phyloP scores from a whole-genome alignment of 306 rosid species.

The Canavalia gladiata region DNA sequence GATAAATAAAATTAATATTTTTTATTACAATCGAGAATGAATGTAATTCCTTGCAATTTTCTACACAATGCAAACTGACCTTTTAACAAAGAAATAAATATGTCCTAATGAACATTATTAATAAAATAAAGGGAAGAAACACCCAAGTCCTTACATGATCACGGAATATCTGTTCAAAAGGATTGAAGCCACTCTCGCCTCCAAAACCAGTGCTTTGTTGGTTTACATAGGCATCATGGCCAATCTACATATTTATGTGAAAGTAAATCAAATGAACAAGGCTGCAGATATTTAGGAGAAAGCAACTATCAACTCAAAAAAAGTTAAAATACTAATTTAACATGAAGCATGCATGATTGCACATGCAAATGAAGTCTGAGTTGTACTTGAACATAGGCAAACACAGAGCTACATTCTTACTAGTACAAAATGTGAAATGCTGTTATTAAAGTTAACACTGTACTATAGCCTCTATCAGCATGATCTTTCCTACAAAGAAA shows the following conservation, averaged over 20 bases:
- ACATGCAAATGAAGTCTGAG: slow-evolving; percentile 15
- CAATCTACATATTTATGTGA: slow-evolving; percentile 64
- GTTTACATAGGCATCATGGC: slow-evolving; percentile 79
- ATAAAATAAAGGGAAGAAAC: slow-evolving; percentile 19
- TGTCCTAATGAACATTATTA: slow-evolving; percentile 18
- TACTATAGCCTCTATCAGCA: neutral
- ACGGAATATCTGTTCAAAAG: slow-evolving; percentile 71
- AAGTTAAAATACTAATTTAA: slow-evolving; percentile 5
- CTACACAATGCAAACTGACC: neutral
- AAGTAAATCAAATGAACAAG: slow-evolving; percentile 34
- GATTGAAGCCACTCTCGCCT: slow-evolving; percentile 73
- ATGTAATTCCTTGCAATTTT: neutral
- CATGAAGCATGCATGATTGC: slow-evolving; percentile 34
- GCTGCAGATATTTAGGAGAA: slow-evolving; percentile 33
- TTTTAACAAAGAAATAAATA: neutral
- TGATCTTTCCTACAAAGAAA: slow-evolving; percentile 26
- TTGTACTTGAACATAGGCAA: slow-evolving; percentile 11
- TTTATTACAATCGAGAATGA: neutral
- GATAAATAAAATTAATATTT: neutral
- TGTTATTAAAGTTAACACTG: slow-evolving; percentile 10
- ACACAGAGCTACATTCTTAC: slow-evolving; percentile 36
- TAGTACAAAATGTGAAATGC: slow-evolving; percentile 1
- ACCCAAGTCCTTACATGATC: slow-evolving; percentile 65
- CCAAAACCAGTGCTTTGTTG: slow-evolving; percentile 70
- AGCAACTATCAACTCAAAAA: slow-evolving; percentile 38